A percentile compares a stretch with the other conserved stretches of the same genome.
Conservation (phyloP, 352 stramenopile genomes). For the Pythium sp. region DNA sequence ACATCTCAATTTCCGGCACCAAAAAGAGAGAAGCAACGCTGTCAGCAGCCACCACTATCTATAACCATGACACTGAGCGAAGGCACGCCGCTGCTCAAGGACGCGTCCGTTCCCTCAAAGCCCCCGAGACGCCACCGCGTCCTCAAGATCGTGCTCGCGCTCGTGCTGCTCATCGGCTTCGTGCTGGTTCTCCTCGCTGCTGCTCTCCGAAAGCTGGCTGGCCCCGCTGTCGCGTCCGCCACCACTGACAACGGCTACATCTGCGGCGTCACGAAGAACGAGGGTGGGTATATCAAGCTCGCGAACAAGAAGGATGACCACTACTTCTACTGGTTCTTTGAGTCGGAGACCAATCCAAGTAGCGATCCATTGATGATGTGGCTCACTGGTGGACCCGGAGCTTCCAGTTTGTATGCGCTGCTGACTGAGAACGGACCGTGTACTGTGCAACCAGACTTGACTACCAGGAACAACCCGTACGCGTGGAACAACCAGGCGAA, state of each 20-base stretch:
- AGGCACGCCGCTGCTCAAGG: not conserved
- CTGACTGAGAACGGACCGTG: conserved; percentile 41
- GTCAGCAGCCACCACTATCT: not conserved
- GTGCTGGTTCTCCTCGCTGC: not conserved
- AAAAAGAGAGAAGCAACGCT: not conserved
- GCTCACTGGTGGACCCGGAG: conserved; percentile 37
- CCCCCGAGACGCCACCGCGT: not conserved
- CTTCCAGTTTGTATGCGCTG: conserved; percentile 28
- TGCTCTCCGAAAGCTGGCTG: not conserved
- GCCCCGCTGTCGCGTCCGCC: not conserved
- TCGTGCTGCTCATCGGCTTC: not conserved
- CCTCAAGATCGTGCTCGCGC: not conserved
- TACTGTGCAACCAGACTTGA: conserved; percentile 21
- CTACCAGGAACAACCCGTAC: conserved; percentile 25
- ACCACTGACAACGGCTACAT: conserved; percentile 6
- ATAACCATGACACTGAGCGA: not conserved
- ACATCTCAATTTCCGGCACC: too few species aligned
- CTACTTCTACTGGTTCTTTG: conserved; percentile 49
- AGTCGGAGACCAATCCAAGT: conserved; percentile 20
- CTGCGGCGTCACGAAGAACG: conserved; percentile 24
- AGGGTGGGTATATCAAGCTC: conserved; percentile 32
- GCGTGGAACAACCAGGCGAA: conserved; percentile 16
- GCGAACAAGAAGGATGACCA: conserved; percentile 34
- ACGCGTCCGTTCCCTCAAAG: not conserved
- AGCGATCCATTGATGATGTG: conserved; percentile 38